Evolutionary conservation across 192 early-diverging fungal species (phyloP).

Genomic region (Polychytrium aggregatum): DNA sequence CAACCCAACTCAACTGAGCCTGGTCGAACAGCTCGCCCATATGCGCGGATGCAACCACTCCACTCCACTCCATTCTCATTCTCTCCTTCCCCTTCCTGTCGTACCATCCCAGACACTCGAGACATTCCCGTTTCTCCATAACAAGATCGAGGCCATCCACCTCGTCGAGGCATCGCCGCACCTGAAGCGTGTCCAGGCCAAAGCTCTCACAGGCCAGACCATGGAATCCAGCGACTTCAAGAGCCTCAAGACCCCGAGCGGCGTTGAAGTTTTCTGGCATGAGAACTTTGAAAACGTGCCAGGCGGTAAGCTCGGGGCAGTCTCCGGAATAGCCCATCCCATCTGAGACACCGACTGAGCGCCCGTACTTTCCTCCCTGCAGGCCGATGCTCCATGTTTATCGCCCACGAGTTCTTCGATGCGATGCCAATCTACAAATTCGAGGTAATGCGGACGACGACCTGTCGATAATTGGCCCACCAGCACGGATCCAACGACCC

Average conservation of each 20-base stretch:
- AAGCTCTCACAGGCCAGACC: constrained; percentile 3
- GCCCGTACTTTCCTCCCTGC: background rate
- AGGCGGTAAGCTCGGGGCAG: constrained; percentile 9
- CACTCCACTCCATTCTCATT: too few species aligned
- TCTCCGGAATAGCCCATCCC: constrained; percentile 5
- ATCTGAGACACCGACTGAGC: constrained; percentile 3
- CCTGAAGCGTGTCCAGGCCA: constrained; percentile 39
- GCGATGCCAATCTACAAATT: constrained; percentile 85
- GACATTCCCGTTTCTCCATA: constrained; percentile 57
- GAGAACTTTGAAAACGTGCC: constrained; percentile 53
- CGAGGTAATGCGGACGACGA: constrained; percentile 34
- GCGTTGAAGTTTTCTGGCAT: constrained; percentile 53
- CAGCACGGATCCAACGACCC: too few species aligned
- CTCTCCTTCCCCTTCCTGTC: too few species aligned
- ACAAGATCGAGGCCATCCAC: constrained; percentile 53
- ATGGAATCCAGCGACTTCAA: background rate
- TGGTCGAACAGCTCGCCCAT: too few species aligned
- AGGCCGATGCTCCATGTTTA: constrained; percentile 51
- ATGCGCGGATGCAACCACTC: too few species aligned
- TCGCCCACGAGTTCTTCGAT: constrained; percentile 97
- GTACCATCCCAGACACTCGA: constrained; percentile 33
- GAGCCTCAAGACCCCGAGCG: constrained; percentile 16
- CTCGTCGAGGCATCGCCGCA: constrained; percentile 78
- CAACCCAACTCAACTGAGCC: too few species aligned
- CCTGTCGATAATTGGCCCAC: constrained; percentile 1